phyloP scores from a whole-genome alignment of 805 yeast species.

The Cyberlindnera saturnus region DNA sequence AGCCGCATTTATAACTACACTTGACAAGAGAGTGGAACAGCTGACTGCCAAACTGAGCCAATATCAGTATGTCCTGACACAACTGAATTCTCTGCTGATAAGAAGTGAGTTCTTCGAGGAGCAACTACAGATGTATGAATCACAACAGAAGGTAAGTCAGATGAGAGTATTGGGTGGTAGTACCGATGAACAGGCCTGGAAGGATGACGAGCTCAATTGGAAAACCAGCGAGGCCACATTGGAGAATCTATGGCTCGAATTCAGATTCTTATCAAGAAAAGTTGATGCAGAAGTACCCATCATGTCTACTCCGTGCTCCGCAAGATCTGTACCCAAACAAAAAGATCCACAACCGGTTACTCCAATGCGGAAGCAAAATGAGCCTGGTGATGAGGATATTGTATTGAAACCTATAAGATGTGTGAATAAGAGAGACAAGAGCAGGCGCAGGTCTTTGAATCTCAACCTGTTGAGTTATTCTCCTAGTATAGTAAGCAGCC shows the following conservation, averaged over 20 bases:
- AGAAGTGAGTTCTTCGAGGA: constrained; percentile 27
- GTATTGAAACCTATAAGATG: constrained; percentile 16
- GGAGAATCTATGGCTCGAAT: constrained; percentile 38
- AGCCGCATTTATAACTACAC: constrained; percentile 10
- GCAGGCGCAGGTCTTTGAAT: constrained; percentile 3
- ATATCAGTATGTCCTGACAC: constrained; percentile 25
- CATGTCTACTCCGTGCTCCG: constrained; percentile 1
- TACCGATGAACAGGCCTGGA: constrained; percentile 17
- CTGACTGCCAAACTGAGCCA: constrained; percentile 18
- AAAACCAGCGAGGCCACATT: constrained; percentile 40
- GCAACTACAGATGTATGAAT: constrained; percentile 23
- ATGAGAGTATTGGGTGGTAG: constrained; percentile 10
- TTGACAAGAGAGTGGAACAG: constrained; percentile 18
- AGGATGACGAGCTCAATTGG: constrained; percentile 35
- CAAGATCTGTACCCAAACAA: not conserved
- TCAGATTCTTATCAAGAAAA: constrained; percentile 26
- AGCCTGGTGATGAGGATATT: constrained; percentile 9
- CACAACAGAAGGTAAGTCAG: constrained; percentile 13
- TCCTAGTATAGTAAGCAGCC: not conserved
- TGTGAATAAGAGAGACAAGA: constrained; percentile 4
- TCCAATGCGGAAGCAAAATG: constrained; percentile 11
- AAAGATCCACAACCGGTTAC: constrained; percentile 1
- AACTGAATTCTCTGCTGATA: constrained; percentile 23
- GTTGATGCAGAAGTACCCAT: constrained; percentile 5
- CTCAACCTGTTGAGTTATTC: constrained; percentile 2